Evolutionary conservation across 2,329 filamentous ascomycete species (phyloP).

Genomic region (Aaosphaeria pasadenensis): DNA sequence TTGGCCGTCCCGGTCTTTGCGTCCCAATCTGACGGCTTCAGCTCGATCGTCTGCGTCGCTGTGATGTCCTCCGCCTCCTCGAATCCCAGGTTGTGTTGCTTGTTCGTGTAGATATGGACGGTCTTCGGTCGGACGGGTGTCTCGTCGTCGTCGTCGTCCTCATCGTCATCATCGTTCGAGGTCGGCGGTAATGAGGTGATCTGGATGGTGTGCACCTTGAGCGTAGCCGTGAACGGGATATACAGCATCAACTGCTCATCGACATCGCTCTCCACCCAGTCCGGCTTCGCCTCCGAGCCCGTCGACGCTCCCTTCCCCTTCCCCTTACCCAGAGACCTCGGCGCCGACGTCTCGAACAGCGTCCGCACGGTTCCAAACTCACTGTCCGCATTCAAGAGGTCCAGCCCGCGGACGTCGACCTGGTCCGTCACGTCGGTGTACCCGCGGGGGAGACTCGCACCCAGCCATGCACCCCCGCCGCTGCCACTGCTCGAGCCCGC

Average conservation of each 20-base stretch:
- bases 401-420: constrained; percentile 74
- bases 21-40: constrained; percentile 74
- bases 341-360: constrained; percentile 69
- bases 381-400: constrained; percentile 83
- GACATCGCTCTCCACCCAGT: constrained; percentile 95
- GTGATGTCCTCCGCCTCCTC: constrained; percentile 87
- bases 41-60: constrained; percentile 74
- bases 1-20: constrained; percentile 49
- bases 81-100: constrained; percentile 86
- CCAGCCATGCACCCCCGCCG: constrained; percentile 60
- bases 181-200: constrained; percentile 74
- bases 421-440: constrained; percentile 82
- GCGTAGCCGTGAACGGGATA: constrained; percentile 79
- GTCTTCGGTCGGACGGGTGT: constrained; percentile 76
- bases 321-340: constrained; percentile 54
- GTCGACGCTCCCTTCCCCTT: constrained; percentile 56
- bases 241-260: constrained; percentile 96
- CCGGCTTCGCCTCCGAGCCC: constrained; percentile 52
- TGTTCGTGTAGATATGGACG: constrained; percentile 84
- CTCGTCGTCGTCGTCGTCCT: constrained; percentile 70
- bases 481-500: constrained; percentile 43
- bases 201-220: constrained; percentile 85
- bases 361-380: constrained; percentile 69
- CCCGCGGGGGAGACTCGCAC: constrained; percentile 70
- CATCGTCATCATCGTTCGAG: constrained; percentile 42